phyloP scores from a whole-genome alignment of 305 asterid species.

The Solanum hybrid region DNA sequence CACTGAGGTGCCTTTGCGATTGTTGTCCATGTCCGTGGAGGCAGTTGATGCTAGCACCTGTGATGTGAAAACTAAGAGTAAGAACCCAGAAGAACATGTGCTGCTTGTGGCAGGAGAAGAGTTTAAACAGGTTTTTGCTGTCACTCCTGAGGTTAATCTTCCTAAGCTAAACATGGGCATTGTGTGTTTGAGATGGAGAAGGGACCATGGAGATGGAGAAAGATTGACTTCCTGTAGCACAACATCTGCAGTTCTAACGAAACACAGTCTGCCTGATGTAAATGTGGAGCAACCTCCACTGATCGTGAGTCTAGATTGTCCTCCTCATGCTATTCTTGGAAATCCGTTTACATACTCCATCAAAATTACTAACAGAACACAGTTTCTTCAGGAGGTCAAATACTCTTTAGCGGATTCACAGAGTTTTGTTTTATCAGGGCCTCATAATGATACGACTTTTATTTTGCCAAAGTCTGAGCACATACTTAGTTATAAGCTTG shows the following conservation, averaged over 20 bases:
- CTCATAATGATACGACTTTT: constrained; percentile 63
- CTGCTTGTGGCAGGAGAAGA: constrained; percentile 82
- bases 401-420: constrained; percentile 75
- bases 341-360: constrained; percentile 53
- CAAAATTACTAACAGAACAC: constrained; percentile 54
- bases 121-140: constrained; percentile 73
- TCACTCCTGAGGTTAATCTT: constrained; percentile 45
- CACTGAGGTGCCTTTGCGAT: constrained; percentile 71
- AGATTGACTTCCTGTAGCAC: constrained; percentile 7
- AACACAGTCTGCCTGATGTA: constrained; percentile 67
- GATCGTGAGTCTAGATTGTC: constrained; percentile 60
- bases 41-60: constrained; percentile 37
- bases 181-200: constrained; percentile 69
- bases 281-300: constrained; percentile 64
- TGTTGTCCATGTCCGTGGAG: constrained; percentile 66
- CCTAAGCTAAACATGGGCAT: constrained; percentile 47
- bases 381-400: constrained; percentile 77
- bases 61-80: constrained; percentile 40
- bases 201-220: constrained; percentile 36
- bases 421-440: constrained; percentile 76
- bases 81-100: constrained; percentile 33
- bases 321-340: constrained; percentile 80
- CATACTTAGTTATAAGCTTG: constrained; percentile 55
- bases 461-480: constrained; percentile 69
- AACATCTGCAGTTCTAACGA: constrained; percentile 46